phyloP scores from a whole-genome alignment of 371 early-diverging fungal genomes.

The Mucor piriformis region DNA sequence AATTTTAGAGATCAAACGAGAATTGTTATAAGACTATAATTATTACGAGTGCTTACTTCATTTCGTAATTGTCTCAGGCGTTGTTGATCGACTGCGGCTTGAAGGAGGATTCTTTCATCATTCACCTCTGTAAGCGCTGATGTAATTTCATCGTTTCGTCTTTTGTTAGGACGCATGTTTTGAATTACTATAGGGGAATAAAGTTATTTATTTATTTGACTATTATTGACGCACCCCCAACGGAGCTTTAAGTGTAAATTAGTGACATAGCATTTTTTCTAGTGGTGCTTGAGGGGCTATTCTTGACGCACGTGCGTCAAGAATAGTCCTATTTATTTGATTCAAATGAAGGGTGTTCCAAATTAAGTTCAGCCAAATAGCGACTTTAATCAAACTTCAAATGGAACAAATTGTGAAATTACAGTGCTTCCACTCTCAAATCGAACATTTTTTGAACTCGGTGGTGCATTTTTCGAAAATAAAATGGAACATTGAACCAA shows the following conservation, averaged over 20 bases:
- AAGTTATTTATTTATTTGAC: not conserved
- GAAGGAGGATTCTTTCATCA: not conserved
- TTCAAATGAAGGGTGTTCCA: too few relatives aligned
- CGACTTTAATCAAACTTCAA: too few relatives aligned
- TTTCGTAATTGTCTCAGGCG: constrained; percentile 13
- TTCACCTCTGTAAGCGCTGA: constrained; percentile 12
- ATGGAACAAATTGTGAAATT: too few relatives aligned
- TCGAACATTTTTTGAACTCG: constrained; percentile 15
- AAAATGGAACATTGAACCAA: constrained; percentile 19
- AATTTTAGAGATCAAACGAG: constrained; percentile 14
- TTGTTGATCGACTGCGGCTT: constrained; percentile 2
- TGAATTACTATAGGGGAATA: constrained; percentile 8
- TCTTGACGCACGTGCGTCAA: too few relatives aligned
- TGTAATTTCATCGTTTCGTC: constrained; percentile 14
- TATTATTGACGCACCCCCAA: too few relatives aligned
- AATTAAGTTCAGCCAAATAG: too few relatives aligned
- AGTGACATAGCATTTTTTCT: too few relatives aligned
- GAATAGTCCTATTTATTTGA: too few relatives aligned
- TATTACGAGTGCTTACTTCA: constrained; percentile 12
- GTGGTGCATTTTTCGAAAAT: constrained; percentile 14
- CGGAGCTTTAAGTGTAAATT: too few relatives aligned
- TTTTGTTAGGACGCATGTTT: constrained; percentile 6
- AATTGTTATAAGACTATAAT: constrained; percentile 2
- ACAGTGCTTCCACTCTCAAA: constrained; percentile 11
- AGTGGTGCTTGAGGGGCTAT: too few relatives aligned